A percentile compares a stretch with the other conserved stretches of the same genome.
Conservation (phyloP, 768 basidiomycete species). For the Mycena haematopus region DNA sequence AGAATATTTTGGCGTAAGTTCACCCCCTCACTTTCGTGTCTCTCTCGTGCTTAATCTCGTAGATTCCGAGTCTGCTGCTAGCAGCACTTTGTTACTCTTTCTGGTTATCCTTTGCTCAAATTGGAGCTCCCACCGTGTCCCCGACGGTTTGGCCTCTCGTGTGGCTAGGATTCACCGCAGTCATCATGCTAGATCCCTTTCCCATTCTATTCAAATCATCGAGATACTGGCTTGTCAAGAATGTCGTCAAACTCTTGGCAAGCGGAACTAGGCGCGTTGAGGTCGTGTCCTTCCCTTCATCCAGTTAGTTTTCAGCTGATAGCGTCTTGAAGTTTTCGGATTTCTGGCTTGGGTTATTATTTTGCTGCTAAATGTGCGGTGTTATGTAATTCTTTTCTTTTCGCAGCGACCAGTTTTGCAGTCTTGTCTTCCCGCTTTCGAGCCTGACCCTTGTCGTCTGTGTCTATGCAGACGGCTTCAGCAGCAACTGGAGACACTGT, state of each 20-base stretch:
- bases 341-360: constrained; percentile 79
- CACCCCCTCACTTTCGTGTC: constrained; percentile 18
- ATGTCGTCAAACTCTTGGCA: constrained; percentile 63
- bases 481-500: constrained; percentile 55
- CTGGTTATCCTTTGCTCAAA: constrained; percentile 79
- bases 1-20: constrained; percentile 69
- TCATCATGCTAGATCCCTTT: constrained; percentile 78
- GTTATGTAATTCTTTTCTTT: background rate
- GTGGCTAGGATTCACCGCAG: constrained; percentile 72
- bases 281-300: constrained; percentile 47
- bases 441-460: constrained; percentile 80
- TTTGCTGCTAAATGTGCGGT: too few relatives aligned
- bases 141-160: constrained; percentile 82
- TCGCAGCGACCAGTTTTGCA: constrained; percentile 80
- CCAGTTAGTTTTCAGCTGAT: background rate
- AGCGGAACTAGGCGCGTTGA: constrained; percentile 78
- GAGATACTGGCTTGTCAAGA: constrained; percentile 83
- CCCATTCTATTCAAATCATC: constrained; percentile 67
- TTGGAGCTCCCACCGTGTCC: constrained; percentile 58
- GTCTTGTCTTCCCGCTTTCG: constrained; percentile 75
- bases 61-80: constrained; percentile 87
- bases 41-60: constrained; percentile 6
- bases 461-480: constrained; percentile 65
- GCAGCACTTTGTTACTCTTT: constrained; percentile 78
- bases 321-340: constrained; percentile 67